Evolutionary conservation across 352 stramenopile species (phyloP).

Genomic region (Globisporangium abappressorium): DNA sequence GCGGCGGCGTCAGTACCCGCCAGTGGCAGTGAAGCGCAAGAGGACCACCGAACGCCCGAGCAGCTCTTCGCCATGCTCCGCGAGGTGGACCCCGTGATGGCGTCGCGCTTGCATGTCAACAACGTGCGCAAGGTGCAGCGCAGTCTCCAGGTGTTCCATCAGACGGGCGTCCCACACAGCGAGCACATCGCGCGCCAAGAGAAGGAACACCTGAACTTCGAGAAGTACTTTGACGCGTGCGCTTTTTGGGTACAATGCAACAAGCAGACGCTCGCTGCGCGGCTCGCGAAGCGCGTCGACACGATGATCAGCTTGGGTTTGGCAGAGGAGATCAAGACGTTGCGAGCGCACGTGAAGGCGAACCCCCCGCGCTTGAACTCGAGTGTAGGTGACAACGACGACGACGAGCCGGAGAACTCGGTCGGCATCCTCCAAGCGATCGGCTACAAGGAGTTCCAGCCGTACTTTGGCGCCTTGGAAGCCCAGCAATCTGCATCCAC

Average conservation of each 20-base stretch:
- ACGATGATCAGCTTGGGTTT: slow-evolving; percentile 80
- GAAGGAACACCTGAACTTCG: slow-evolving; percentile 33
- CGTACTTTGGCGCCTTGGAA: slow-evolving; percentile 72
- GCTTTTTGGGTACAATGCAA: slow-evolving; percentile 84
- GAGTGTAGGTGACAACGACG: slow-evolving; percentile 3
- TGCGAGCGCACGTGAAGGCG: slow-evolving; percentile 47
- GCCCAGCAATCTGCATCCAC: slow-evolving; percentile 14
- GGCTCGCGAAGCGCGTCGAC: slow-evolving; percentile 68
- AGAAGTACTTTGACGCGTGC: slow-evolving; percentile 76
- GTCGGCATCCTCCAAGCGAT: slow-evolving; percentile 87
- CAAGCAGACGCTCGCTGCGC: slow-evolving; percentile 55
- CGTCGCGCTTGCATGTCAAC: slow-evolving; percentile 75
- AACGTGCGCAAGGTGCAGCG: slow-evolving; percentile 86
- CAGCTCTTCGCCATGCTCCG: slow-evolving; percentile 59
- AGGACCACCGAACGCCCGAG: slow-evolving; percentile 33
- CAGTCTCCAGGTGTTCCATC: slow-evolving; percentile 81
- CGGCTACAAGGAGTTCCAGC: slow-evolving; percentile 89
- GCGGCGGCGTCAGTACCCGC: neutral
- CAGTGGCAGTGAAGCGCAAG: neutral
- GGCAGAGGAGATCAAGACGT: slow-evolving; percentile 67
- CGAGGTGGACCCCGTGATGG: slow-evolving; percentile 82
- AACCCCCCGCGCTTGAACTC: slow-evolving; percentile 38
- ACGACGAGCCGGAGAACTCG: slow-evolving; percentile 38
- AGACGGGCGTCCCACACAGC: slow-evolving; percentile 76
- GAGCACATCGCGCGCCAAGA: slow-evolving; percentile 62